Conservation (phyloP, 2,329 filamentous ascomycete species). For the Pseudogymnoascus sp. region DNA sequence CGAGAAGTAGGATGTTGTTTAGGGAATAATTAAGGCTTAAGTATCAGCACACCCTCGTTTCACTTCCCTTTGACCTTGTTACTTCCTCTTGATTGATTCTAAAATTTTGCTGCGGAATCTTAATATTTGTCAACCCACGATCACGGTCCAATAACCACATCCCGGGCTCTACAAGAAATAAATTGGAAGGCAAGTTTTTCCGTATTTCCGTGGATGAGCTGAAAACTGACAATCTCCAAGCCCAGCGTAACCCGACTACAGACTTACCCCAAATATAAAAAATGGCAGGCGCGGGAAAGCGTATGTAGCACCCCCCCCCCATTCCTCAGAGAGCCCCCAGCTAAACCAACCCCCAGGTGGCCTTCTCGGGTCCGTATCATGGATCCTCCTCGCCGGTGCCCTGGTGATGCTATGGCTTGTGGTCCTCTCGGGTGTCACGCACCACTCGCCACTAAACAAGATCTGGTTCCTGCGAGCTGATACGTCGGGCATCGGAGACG, state of each 20-base stretch:
- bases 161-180: background rate
- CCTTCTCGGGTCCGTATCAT: conserved; percentile 44
- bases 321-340: background rate
- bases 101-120: background rate
- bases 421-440: conserved; percentile 50
- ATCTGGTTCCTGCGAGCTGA: conserved; percentile 82
- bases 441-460: conserved; percentile 52
- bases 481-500: conserved; percentile 62
- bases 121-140: background rate
- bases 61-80: background rate
- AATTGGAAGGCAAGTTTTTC: background rate
- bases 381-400: conserved; percentile 53
- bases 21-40: background rate
- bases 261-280: background rate
- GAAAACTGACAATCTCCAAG: background rate
- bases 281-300: conserved; percentile 1
- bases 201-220: background rate
- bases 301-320: background rate
- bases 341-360: conserved; percentile 35
- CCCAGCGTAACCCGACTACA: background rate
- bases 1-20: background rate
- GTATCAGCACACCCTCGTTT: conserved; percentile 1
- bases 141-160: background rate
- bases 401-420: conserved; percentile 58
- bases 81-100: background rate